phyloP scores from a whole-genome alignment of 345 rosid genomes.

The Bruguiera sexangula region DNA sequence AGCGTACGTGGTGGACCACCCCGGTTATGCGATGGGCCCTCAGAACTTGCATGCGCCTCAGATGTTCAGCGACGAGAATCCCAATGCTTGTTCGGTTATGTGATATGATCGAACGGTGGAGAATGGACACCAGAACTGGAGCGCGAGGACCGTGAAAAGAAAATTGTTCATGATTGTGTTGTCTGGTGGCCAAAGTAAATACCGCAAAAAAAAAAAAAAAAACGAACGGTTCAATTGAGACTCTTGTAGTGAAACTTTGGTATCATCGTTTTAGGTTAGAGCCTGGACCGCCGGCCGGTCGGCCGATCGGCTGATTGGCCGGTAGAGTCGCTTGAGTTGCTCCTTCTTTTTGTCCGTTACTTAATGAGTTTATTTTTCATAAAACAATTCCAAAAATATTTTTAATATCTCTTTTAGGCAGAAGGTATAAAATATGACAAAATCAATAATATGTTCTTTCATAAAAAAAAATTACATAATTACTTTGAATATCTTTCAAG shows the following conservation, averaged over 20 bases:
- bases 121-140: background rate
- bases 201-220: background rate
- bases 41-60: slow-evolving; percentile 50
- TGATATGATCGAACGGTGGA: slow-evolving; percentile 28
- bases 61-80: slow-evolving; percentile 94
- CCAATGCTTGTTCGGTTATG: slow-evolving; percentile 76
- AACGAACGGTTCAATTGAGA: background rate
- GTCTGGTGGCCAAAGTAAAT: slow-evolving; percentile 30
- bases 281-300: slow-evolving; percentile 6
- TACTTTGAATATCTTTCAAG: too few relatives aligned
- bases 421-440: too few relatives aligned
- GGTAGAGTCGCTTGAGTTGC: slow-evolving; percentile 15
- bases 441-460: too few relatives aligned
- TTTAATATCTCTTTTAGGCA: too few relatives aligned
- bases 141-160: too few relatives aligned
- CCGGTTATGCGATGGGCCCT: slow-evolving; percentile 12
- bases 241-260: slow-evolving; percentile 20
- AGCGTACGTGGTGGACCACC: slow-evolving; percentile 35
- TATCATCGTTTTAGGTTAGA: background rate
- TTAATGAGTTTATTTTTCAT: background rate
- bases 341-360: slow-evolving; percentile 7
- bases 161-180: slow-evolving; percentile 31
- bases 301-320: background rate
- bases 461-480: too few relatives aligned
- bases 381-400: too few relatives aligned